These are phyloP conservation scores for Closterium sp. DNA, from an alignment of 139 green algal genomes.

Conservation along the genomic window DNA sequence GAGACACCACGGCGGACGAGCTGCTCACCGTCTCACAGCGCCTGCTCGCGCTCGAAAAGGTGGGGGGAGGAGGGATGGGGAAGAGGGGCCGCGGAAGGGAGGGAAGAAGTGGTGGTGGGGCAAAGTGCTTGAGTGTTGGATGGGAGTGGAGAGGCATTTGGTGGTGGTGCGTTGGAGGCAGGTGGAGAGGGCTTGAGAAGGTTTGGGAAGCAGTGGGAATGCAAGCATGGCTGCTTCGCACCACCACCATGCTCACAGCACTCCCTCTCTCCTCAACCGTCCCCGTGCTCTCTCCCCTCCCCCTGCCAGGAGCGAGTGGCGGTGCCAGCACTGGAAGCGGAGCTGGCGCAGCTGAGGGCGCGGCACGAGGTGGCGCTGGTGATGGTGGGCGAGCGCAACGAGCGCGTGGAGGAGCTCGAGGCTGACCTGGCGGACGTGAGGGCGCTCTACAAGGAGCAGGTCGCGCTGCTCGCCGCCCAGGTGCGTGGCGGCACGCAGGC, in stretches of 20 bases:
- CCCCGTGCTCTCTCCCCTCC: not conserved
- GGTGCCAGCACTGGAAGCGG: constrained; percentile 11
- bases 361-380: constrained; percentile 53
- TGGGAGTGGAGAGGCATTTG: not conserved
- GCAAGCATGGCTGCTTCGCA: too few species aligned
- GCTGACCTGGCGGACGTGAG: constrained; percentile 49
- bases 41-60: not conserved
- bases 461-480: not conserved
- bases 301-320: constrained; percentile 2
- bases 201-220: too few species aligned
- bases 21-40: constrained; percentile 32
- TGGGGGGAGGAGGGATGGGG: not conserved
- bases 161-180: too few species aligned
- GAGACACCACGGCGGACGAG: constrained; percentile 31
- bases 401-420: constrained; percentile 51
- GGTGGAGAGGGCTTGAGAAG: too few species aligned
- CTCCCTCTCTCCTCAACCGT: not conserved
- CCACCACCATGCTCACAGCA: too few species aligned
- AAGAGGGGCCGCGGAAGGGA: not conserved
- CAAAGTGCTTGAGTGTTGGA: not conserved
- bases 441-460: constrained; percentile 49
- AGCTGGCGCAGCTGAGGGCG: constrained; percentile 33
- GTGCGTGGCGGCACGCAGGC: not conserved
- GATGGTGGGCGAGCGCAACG: constrained; percentile 53
- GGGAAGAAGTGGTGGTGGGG: not conserved